These are phyloP conservation scores for Globisporangium okanoganense DNA, from an alignment of 352 stramenopile species.

Conservation along the genomic window DNA sequence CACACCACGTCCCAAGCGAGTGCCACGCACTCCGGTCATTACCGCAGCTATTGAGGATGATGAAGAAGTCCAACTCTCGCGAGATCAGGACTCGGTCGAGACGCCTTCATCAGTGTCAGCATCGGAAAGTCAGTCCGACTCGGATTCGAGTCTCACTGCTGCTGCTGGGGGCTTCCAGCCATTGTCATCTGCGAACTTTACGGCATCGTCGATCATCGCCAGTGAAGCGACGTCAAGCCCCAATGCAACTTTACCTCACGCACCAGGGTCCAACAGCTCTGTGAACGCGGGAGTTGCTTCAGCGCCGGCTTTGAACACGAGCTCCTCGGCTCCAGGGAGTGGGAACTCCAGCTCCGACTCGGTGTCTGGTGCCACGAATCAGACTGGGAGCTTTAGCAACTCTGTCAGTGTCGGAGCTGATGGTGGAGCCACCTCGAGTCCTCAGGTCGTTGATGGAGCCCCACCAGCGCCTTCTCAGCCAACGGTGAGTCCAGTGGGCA, in stretches of 20 bases:
- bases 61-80: neutral
- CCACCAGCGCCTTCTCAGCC: no score
- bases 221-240: neutral
- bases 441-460: no score
- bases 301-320: neutral
- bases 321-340: neutral
- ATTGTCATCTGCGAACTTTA: neutral
- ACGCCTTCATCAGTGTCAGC: neutral
- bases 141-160: neutral
- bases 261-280: neutral
- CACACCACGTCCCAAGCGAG: neutral
- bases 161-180: neutral
- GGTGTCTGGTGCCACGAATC: neutral
- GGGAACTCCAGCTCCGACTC: neutral
- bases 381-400: neutral
- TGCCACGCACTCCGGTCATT: neutral
- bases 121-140: neutral
- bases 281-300: neutral
- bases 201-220: neutral
- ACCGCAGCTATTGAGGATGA: neutral
- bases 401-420: neutral
- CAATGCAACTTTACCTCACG: neutral
- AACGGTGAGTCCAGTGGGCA: neutral
- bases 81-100: neutral
- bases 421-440: neutral